Conservation (phyloP, 108 stramenopile species). For the Skeletonema tropicum region DNA sequence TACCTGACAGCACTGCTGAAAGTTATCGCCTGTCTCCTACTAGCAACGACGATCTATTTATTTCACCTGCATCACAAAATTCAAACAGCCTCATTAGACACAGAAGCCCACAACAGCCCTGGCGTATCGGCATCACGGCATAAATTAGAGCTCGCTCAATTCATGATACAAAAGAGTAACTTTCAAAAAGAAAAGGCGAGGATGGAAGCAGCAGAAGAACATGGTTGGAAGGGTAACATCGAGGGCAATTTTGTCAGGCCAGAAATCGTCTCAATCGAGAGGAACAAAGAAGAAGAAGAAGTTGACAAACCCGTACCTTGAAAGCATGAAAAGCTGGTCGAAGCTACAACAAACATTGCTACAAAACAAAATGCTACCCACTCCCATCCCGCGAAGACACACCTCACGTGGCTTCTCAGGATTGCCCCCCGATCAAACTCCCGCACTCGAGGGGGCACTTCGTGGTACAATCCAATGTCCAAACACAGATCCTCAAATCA, state of each 20-base stretch:
- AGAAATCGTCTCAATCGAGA: neutral
- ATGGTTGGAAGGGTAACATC: conserved; percentile 35
- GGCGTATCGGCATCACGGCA: conserved; percentile 34
- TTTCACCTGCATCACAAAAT: neutral
- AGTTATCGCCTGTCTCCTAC: neutral
- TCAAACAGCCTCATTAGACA: conserved; percentile 5
- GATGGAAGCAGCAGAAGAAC: conserved; percentile 20
- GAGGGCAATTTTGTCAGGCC: conserved; percentile 29
- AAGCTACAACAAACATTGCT: conserved; percentile 25
- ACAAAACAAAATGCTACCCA: conserved; percentile 27
- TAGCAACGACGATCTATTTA: neutral
- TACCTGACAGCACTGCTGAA: neutral
- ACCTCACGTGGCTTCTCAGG: conserved; percentile 71
- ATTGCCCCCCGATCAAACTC: conserved; percentile 61
- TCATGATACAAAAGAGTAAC: conserved; percentile 25
- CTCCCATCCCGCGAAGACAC: conserved; percentile 27
- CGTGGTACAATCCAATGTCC: conserved; percentile 47
- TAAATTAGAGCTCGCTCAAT: conserved; percentile 44
- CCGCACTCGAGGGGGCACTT: conserved; percentile 61
- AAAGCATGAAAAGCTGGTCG: conserved; percentile 17
- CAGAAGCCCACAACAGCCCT: conserved; percentile 19
- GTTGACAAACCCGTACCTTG: neutral
- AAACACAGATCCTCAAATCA: conserved; percentile 26
- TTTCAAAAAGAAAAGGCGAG: conserved; percentile 11
- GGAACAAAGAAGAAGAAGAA: neutral